A percentile compares a stretch with the other conserved stretches of the same genome.
phyloP scores from a whole-genome alignment of 2,329 filamentous ascomycete species.

The Xylariomycetidae sp. region DNA sequence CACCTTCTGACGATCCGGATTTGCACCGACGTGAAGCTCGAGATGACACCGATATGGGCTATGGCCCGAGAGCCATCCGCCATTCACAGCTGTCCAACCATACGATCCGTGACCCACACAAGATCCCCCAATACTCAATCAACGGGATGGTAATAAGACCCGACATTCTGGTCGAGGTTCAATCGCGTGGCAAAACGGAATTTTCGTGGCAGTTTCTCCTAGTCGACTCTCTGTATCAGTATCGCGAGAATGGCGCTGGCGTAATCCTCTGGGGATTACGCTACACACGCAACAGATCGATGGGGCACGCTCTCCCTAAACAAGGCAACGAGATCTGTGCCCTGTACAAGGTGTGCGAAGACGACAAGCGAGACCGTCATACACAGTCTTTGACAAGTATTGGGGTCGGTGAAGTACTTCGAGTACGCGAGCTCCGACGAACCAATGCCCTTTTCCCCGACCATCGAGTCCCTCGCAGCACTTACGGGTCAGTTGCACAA shows the following conservation, averaged over 20 bases:
- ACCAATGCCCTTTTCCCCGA: slow-evolving; percentile 50
- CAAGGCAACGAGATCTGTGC: slow-evolving; percentile 40
- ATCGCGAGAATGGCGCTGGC: slow-evolving; percentile 2
- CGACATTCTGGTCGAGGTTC: slow-evolving; percentile 10
- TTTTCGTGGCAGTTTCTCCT: slow-evolving; percentile 11
- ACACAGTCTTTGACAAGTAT: slow-evolving; percentile 42
- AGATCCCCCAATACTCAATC: neutral
- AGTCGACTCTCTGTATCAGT: slow-evolving; percentile 5
- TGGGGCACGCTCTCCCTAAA: slow-evolving; percentile 29
- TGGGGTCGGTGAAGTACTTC: slow-evolving; percentile 28
- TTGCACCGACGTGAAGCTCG: too few species aligned
- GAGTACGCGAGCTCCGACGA: slow-evolving; percentile 37
- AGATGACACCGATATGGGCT: neutral
- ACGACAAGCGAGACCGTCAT: slow-evolving; percentile 26
- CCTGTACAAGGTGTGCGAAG: slow-evolving; percentile 28
- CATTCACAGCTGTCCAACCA: too few species aligned
- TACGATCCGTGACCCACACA: too few species aligned
- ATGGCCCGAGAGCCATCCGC: slow-evolving; percentile 2
- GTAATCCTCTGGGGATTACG: too few species aligned
- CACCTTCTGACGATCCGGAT: too few species aligned
- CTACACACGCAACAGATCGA: slow-evolving; percentile 29
- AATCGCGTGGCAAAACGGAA: neutral
- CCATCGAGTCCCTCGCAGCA: too few species aligned
- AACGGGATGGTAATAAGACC: slow-evolving; percentile 1
- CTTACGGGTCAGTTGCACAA: slow-evolving; percentile 16